A percentile compares a stretch with the other conserved stretches of the same genome.
These are phyloP conservation scores for Mycena kentingensis DNA, from an alignment of 768 basidiomycete species.

Conservation along the genomic window DNA sequence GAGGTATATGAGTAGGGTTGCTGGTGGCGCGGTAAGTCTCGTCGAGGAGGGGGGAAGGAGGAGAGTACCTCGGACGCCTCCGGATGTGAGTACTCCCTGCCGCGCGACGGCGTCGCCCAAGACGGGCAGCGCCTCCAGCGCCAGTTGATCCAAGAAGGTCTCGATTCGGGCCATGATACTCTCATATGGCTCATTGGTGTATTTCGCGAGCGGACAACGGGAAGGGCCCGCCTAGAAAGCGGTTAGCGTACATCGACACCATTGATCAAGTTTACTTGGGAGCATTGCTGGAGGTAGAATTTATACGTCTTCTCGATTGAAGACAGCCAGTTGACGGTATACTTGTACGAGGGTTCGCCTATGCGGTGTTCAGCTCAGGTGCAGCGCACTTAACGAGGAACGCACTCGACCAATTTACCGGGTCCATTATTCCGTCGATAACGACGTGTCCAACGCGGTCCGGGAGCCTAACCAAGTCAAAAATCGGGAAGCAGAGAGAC, in stretches of 20 bases:
- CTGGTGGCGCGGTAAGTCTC: no score
- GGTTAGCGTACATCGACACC: no score
- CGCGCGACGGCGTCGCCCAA: slow-evolving; percentile 14
- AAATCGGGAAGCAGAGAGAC: no score
- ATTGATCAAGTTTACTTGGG: no score
- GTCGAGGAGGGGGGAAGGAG: no score
- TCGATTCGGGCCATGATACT: slow-evolving; percentile 21
- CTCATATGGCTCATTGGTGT: slow-evolving; percentile 14
- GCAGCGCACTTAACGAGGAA: neutral
- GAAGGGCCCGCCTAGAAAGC: slow-evolving; percentile 28
- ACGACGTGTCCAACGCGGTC: slow-evolving; percentile 22
- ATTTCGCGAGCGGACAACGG: slow-evolving; percentile 22
- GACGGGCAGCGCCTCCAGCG: slow-evolving; percentile 20
- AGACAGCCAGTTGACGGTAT: slow-evolving; percentile 23
- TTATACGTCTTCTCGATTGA: slow-evolving; percentile 27
- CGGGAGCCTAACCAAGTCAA: no score
- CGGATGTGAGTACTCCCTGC: slow-evolving; percentile 26
- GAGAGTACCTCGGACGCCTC: slow-evolving; percentile 28
- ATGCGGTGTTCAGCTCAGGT: neutral
- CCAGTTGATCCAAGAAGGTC: slow-evolving; percentile 24
- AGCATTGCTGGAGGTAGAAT: slow-evolving; percentile 24
- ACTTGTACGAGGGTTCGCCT: slow-evolving; percentile 29
- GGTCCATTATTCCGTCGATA: slow-evolving; percentile 28
- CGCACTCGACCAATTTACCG: slow-evolving; percentile 26
- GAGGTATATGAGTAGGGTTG: slow-evolving; percentile 23